Evolutionary conservation across 2,329 filamentous ascomycete species (phyloP), one percentile per base, ranked within the genome.

Genomic region (Aspergillus eucalypticola): DNA sequence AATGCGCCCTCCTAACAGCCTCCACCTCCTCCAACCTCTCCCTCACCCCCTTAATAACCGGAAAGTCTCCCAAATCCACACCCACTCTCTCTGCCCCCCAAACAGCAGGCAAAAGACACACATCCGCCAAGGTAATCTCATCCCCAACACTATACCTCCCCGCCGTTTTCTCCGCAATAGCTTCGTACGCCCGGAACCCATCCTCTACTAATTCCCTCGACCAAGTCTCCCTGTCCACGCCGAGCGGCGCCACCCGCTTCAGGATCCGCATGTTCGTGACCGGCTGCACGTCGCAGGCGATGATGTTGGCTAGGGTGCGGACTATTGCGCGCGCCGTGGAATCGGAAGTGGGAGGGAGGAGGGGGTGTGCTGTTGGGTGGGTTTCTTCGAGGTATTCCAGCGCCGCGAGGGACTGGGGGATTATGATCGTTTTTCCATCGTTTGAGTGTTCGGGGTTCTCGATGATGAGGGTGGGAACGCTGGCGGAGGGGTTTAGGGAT

Each of bases 351-450:
- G 66, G 65, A 0, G 86, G 86, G 0, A 88, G 78, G 1, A 87
- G 77, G 0, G 70, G 67, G 0, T 67, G 67, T 0, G 81, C 77
- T 11, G 80, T 66, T 0, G 83, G 80, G 46, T 81, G 80, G 1
- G 73, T 71, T 64, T 88, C 86, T 51, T 88, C 86, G 2, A 89
- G 78, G 62, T 84, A 89, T 67, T 88, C 86, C 3, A 89, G 76
- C 0, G 85, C 85, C 1, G 86, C 83, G 38, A 86, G 69, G 4
- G 84, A 87, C 67, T 87, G 85, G 4, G 79, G 81, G 29, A 84
- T 80, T n/a, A 73, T 75, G 41, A 84, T 41, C 2, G 67, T 54
- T 15, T 52, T 25, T 48, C 32, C 7, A n/a, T 57, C 21, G 17
- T 29, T 8, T 19, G 15, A 2, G 23, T 50, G 61, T 2, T 71